These are phyloP conservation scores for Zelopaecilomyces penicillatus DNA, from an alignment of 2,329 filamentous ascomycete species.

Conservation along the genomic window DNA sequence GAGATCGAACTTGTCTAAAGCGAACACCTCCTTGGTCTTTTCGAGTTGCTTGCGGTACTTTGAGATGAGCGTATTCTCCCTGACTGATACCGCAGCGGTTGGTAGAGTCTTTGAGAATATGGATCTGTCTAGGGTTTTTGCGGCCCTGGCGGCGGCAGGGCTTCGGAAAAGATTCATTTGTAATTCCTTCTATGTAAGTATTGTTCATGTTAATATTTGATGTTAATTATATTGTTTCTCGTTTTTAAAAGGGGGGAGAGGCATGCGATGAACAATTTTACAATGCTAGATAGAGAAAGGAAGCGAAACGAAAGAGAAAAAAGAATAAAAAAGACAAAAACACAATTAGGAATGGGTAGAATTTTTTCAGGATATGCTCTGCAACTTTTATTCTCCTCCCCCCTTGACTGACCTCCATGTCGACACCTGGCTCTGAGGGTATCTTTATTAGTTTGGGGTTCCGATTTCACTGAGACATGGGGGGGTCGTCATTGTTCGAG, in stretches of 20 bases:
- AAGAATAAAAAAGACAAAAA: no score
- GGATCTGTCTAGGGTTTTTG: constrained; percentile 71
- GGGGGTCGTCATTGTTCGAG: constrained; percentile 9
- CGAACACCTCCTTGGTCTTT: constrained; percentile 57
- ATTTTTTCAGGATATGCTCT: no score
- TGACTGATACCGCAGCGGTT: constrained; percentile 69
- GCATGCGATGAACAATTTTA: no score
- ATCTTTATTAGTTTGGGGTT: constrained; percentile 12
- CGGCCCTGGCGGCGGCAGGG: constrained; percentile 65
- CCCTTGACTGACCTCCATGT: constrained; percentile 24
- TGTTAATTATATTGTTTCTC: no score
- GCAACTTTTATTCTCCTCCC: no score
- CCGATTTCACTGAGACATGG: constrained; percentile 6
- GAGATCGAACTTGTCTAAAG: constrained; percentile 52
- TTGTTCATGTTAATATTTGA: neutral
- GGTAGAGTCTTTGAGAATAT: constrained; percentile 73
- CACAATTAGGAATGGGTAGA: no score
- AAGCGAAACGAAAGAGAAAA: no score
- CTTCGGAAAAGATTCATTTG: constrained; percentile 62
- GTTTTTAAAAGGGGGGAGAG: no score
- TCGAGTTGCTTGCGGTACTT: constrained; percentile 59
- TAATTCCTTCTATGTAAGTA: constrained; percentile 22
- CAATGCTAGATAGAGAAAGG: no score
- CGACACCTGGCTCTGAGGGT: constrained; percentile 14
- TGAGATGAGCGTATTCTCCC: constrained; percentile 66